These are phyloP conservation scores for Boeremia exigua DNA, from an alignment of 2,329 filamentous ascomycete species.

Conservation along the genomic window DNA sequence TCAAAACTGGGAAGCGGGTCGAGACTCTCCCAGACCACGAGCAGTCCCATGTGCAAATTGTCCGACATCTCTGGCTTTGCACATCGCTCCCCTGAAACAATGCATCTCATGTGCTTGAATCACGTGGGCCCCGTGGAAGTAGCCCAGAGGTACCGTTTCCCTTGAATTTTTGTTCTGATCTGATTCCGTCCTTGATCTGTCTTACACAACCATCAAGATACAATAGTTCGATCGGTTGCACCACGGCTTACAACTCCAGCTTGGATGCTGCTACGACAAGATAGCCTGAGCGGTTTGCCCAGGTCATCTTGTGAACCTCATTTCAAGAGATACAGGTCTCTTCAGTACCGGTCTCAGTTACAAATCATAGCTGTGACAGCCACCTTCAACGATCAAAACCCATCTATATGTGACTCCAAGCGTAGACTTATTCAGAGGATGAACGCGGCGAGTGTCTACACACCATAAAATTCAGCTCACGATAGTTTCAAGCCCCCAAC, in stretches of 20 bases:
- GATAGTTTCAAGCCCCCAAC: too few relatives aligned
- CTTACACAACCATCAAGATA: too few relatives aligned
- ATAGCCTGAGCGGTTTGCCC: neutral
- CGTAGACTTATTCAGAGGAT: too few relatives aligned
- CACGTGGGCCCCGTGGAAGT: neutral
- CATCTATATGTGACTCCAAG: too few relatives aligned
- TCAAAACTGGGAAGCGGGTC: constrained; percentile 5
- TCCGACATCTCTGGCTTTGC: neutral
- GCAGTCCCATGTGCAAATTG: neutral
- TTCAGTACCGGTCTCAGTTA: neutral
- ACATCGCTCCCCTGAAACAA: neutral
- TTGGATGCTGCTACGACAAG: neutral
- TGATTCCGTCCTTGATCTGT: too few relatives aligned
- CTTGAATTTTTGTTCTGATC: neutral
- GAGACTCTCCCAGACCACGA: neutral
- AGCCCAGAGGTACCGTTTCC: neutral
- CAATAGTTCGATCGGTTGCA: too few relatives aligned
- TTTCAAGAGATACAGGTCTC: neutral
- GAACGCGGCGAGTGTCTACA: too few relatives aligned
- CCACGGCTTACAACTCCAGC: too few relatives aligned
- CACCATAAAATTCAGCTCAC: too few relatives aligned
- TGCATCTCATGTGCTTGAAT: too few relatives aligned
- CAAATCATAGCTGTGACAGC: neutral
- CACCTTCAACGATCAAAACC: neutral
- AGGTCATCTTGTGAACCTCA: neutral